Evolutionary conservation across 768 basidiomycete genomes (phyloP), one percentile per base, ranked within the genome.

Genomic region (Amanita polypyramis): DNA sequence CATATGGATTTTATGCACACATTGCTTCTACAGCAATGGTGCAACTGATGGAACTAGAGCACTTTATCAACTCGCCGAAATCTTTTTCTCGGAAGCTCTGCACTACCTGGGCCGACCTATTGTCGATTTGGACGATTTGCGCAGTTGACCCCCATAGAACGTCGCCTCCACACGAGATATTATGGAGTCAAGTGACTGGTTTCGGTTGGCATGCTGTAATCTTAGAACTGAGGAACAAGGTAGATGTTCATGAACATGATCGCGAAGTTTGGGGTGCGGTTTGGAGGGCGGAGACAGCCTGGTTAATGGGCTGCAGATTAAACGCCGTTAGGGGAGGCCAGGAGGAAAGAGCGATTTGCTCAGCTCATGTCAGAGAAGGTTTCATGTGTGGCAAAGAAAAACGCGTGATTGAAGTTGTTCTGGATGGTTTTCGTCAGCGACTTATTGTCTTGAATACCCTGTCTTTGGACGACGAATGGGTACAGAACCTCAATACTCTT

Each of bases 61-160:
- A 60, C 41, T 79, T 75, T 49, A 57, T 77, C 7, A 51, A 67
- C 15, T 71, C 73, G 4, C 55, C 63, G 1, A 55, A 60, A 6
- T 70, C 68, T 49, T 56, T 55, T 6, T 70, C 70, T 9, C 51
- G 45, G 46, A 57, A 47, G 19, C 68, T 77, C 35, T 65, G 64
- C 33, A 50, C 62, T 21, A 70, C 77, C 2, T 92, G 84, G 76
- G 64, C 75, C 4, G 63, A 66, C 8, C 64, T 91, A 7, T 54
- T 90, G 2, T 76, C 77, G 50, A 66, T 72, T 0, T 97, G 92
- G 93, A 82, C 71, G 5, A 69, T 76, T 2, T 94, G 89, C 55
- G 90, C 92, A 0, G 75, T 79, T n/a, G 86, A 98, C 57, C 94
- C 95, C 5, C 95, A 98, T 59, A 70, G 73, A 47, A 94, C 91